Evolutionary conservation across 1,139 yeast genomes (phyloP).

Genomic region (Kazachstania sp.): DNA sequence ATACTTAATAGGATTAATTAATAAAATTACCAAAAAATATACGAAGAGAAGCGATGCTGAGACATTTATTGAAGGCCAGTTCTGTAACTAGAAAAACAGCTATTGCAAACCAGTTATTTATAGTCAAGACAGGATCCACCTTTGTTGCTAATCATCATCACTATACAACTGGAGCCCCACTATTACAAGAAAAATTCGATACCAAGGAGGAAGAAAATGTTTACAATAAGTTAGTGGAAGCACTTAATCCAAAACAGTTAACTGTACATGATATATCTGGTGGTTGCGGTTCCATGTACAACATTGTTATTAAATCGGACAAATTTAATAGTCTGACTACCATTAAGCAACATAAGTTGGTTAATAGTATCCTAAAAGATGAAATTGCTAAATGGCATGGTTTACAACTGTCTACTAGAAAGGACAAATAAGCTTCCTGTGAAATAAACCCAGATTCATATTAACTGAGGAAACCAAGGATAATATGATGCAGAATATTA

Average conservation of each 20-base stretch:
- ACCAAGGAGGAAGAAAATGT: conserved; percentile 65
- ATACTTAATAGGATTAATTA: too few relatives aligned
- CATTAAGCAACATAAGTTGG: conserved; percentile 87
- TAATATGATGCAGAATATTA: too few relatives aligned
- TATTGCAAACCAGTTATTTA: too few relatives aligned
- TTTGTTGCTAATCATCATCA: neutral
- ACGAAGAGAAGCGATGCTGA: too few relatives aligned
- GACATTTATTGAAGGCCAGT: too few relatives aligned
- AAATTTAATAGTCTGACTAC: conserved; percentile 72
- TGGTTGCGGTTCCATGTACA: conserved; percentile 98
- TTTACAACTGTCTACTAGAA: conserved; percentile 67
- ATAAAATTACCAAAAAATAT: too few relatives aligned
- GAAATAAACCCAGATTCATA: neutral
- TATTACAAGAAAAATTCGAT: conserved; percentile 10
- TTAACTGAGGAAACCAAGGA: too few relatives aligned
- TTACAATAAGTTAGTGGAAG: conserved; percentile 43
- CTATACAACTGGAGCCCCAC: neutral
- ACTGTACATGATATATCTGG: conserved; percentile 82
- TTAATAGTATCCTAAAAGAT: conserved; percentile 70
- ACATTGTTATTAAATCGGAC: conserved; percentile 66
- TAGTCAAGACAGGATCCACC: too few relatives aligned
- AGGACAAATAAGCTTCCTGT: conserved; percentile 4
- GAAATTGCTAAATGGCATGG: conserved; percentile 96
- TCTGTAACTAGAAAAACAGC: too few relatives aligned
- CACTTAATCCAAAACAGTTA: conserved; percentile 50